Evolutionary conservation across 345 rosid species (phyloP), one percentile per base, ranked within the genome.

Genomic region (Arabis alpina): DNA sequence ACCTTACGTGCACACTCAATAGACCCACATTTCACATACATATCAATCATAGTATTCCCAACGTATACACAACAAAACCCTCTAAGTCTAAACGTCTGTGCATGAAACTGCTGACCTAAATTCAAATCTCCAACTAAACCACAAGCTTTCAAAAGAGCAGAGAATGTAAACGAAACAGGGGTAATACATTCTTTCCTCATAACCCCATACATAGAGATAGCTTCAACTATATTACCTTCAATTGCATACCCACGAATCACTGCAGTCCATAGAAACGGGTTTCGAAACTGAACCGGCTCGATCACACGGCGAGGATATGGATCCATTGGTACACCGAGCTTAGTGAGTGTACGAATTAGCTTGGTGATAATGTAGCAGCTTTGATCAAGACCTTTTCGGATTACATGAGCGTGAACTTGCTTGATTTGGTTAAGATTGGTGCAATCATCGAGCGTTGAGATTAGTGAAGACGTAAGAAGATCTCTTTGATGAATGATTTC

Each of bases 241-340:
- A 77, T 45, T 28, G 79, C 54, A 52, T 87, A 87, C 1, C 91
- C 94, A 19, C 98, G 80, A 53, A 91, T 82, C 30, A 91, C 78
- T 5, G 94, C 86, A 1, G 92, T 87, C 82, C 87, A 91, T 3
- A 91, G 82, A 79, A 93, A 93, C 0, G 97, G 86, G 44, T 84
- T 91, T 0, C 85, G 89, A 66, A 70, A 61, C 2, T 60, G 43
- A 54, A 91, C 90, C 54, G 75, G 84, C 6, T 81, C 72, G 54
- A 93, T 82, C 39, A 84, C 76, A 60, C 81, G 80, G 56, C 73
- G 86, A 16, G 88, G 81, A 64, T 89, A 91, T 6, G 78, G 49
- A 16, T 79, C 84, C 76, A 86, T 68, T 6, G 92, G 85, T 24
- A 80, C 66, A 10, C 70, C 77, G 74, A 87, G 77, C 30, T 77